Evolutionary conservation across 2,329 filamentous ascomycete species (phyloP).

Genomic region (Macrophomina tecta): DNA sequence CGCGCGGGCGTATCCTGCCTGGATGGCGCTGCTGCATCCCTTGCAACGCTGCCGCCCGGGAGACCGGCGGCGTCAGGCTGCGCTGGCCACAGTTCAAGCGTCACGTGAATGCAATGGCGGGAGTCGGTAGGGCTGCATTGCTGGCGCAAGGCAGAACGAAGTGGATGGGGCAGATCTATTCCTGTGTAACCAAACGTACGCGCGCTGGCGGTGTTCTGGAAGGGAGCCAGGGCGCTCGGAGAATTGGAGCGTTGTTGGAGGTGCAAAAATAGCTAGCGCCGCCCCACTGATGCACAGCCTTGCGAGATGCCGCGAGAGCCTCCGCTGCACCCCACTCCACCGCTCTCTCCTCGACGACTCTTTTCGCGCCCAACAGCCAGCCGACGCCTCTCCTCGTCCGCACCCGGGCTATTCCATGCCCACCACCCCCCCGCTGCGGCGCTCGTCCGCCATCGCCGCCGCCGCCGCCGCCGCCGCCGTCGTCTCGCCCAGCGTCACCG

Average conservation of each 20-base stretch:
- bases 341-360: background rate
- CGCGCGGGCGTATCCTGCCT: conserved; percentile 44
- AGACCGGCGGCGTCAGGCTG: background rate
- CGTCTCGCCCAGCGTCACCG: background rate
- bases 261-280: conserved; percentile 18
- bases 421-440: background rate
- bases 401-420: background rate
- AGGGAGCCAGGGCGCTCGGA: background rate
- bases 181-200: conserved; percentile 8
- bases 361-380: conserved; percentile 13
- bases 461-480: background rate
- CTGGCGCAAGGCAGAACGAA: conserved; percentile 11
- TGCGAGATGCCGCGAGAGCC: background rate
- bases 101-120: background rate
- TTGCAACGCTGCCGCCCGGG: background rate
- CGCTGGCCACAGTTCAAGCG: background rate
- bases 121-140: conserved; percentile 15
- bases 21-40: conserved; percentile 34
- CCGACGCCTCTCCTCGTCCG: background rate
- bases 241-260: conserved; percentile 1
- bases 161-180: conserved; percentile 13
- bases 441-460: background rate
- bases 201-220: background rate
- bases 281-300: conserved; percentile 15
- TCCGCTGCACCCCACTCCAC: background rate